These are phyloP conservation scores for Globisporangium irregulare DNA, from an alignment of 352 stramenopile species.

Conservation along the genomic window DNA sequence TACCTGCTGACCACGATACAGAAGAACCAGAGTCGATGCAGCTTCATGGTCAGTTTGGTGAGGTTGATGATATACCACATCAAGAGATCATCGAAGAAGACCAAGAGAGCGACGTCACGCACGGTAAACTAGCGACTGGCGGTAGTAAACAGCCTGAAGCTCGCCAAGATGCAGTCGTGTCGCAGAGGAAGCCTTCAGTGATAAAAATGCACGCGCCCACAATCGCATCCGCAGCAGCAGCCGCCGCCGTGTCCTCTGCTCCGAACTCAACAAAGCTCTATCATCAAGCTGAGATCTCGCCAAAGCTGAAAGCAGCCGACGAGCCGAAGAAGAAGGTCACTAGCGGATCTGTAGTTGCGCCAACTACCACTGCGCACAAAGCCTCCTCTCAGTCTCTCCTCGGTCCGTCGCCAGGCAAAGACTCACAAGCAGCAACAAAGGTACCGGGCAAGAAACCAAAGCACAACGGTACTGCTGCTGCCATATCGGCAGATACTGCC, in stretches of 20 bases:
- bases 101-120: not conserved
- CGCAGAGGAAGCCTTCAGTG: not conserved
- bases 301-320: not conserved
- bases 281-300: not conserved
- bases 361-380: not conserved
- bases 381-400: not conserved
- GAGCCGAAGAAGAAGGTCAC: not conserved
- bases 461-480: not conserved
- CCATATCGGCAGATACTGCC: not conserved
- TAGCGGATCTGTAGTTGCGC: not conserved
- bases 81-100: not conserved
- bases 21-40: not conserved
- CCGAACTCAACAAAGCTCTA: not conserved
- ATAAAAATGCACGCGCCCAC: not conserved
- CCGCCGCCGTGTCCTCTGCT: not conserved
- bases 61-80: not conserved
- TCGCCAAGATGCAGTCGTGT: not conserved
- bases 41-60: not conserved
- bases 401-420: not conserved
- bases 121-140: not conserved
- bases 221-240: too few relatives aligned
- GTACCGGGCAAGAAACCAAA: not conserved
- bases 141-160: not conserved
- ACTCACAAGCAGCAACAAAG: not conserved
- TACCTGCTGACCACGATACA: not conserved